Base-by-base conservation (phyloP, 345 rosid species). In the Lepidium sativum region DNA sequence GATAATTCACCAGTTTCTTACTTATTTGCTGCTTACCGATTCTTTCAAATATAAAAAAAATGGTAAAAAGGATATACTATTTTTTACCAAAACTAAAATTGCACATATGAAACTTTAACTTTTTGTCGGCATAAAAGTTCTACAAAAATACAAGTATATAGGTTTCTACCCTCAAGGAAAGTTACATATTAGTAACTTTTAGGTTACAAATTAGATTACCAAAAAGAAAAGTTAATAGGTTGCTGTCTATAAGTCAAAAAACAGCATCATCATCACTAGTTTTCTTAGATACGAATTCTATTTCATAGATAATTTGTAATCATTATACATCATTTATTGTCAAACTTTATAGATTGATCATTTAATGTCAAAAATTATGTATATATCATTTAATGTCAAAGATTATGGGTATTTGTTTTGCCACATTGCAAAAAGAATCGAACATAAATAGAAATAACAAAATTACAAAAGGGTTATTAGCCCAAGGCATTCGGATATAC, bases 251-350 rank as follows among this genome's bases (percentile, higher is more conserved):
- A 38, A 63, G 75, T 55, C 65, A 71, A 63, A 63, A 58, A 47
- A 65, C 75, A 49, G 44, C 68, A 63, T 63, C 69, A 71, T 63
- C 75, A 72, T 72, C 58, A 47, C 66, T 50, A 49, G 60, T 59
- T 64, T 64, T 65, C 71, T 72, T 57, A 31, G 52, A 71, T 54
- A 71, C 69, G 35, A 47, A 14, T 63, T 40, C 23, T 39, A 32
- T 64, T 47, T 56, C 23, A 40, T 39, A 54, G 45, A 16, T 13
- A 35, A 13, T 12, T 2, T 11, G 60, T 34, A 56, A 71, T 64
- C 38, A 71, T 63, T 63, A 55, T 55, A 14, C 13, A 15, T 33
- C 62, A 73, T 66, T 72, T 44, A 73, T 3, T 73, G 72, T 41
- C 57, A 53, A 72, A 73, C 55, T 52, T 53, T 65, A 27, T 27